Percentiles rank a stretch among this genome's conserved stretches.
Evolutionary conservation across 2,329 filamentous ascomycete species (phyloP).

Genomic region (Beauveria sp.): DNA sequence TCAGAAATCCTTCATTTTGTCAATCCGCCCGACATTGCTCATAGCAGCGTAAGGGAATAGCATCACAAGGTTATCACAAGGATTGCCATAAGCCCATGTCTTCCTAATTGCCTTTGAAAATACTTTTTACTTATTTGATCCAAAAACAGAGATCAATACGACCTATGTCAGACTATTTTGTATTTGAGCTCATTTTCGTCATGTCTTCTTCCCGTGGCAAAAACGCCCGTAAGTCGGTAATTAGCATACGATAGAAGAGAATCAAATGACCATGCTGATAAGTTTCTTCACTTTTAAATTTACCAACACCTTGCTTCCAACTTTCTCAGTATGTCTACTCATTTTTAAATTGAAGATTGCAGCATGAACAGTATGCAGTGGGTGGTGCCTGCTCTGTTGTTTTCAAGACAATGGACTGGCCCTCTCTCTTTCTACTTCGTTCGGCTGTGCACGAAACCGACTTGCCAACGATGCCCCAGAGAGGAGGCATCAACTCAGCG

Average conservation of each 20-base stretch:
- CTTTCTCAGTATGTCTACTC: not conserved
- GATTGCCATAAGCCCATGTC: not conserved
- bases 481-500: constrained; percentile 99
- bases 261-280: not conserved
- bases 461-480: constrained; percentile 99
- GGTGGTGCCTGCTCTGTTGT: constrained; percentile 99
- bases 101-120: not conserved
- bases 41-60: not conserved
- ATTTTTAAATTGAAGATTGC: not conserved
- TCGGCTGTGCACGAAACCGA: constrained; percentile 99
- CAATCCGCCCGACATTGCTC: not conserved
- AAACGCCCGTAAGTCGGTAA: not conserved
- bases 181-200: not conserved
- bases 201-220: not conserved
- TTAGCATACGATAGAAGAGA: not conserved
- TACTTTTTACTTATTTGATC: not conserved
- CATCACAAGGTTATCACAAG: not conserved
- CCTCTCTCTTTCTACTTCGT: constrained; percentile 99
- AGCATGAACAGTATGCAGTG: constrained; percentile 51
- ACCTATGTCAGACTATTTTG: not conserved
- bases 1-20: not conserved
- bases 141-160: not conserved
- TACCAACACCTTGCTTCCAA: not conserved
- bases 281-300: not conserved
- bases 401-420: constrained; percentile 99